These are phyloP conservation scores for Mycosphaerella sp. DNA, from an alignment of 2,329 filamentous ascomycete species.

Conservation along the genomic window DNA sequence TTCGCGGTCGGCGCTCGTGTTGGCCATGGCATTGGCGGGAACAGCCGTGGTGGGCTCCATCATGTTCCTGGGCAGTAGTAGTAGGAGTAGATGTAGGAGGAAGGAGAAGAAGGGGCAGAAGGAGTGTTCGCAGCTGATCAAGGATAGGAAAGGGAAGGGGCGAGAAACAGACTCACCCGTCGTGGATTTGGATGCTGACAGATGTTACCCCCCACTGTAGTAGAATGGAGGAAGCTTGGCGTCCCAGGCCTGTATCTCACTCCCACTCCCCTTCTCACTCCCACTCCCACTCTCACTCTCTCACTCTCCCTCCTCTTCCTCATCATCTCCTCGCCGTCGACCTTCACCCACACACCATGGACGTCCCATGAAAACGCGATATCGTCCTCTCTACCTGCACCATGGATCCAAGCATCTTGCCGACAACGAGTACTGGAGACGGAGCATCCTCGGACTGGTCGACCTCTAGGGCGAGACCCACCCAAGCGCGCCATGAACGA, in stretches of 20 bases:
- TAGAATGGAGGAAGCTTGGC: no score
- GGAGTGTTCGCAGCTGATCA: background rate
- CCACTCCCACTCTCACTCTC: no score
- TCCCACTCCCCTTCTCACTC: no score
- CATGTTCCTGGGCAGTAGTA: slow-evolving; percentile 4
- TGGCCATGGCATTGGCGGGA: slow-evolving; percentile 4
- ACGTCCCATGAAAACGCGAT: no score
- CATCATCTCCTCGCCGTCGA: no score
- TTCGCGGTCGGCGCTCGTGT: slow-evolving; percentile 4
- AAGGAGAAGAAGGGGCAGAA: no score
- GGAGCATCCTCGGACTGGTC: background rate
- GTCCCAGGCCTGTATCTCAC: no score
- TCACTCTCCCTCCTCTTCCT: no score
- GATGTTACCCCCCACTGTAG: no score
- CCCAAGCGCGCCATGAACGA: background rate
- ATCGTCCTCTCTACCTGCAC: background rate
- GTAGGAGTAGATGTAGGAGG: background rate
- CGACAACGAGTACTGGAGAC: slow-evolving; percentile 3
- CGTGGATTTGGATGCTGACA: no score
- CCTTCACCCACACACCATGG: no score
- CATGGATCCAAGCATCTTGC: background rate
- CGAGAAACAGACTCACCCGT: no score
- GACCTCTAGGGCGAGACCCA: background rate
- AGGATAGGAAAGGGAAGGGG: background rate
- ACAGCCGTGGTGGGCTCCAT: slow-evolving; percentile 1